These are phyloP conservation scores for Eremothecium coryli DNA, from an alignment of 1,139 yeast genomes.

Conservation along the genomic window DNA sequence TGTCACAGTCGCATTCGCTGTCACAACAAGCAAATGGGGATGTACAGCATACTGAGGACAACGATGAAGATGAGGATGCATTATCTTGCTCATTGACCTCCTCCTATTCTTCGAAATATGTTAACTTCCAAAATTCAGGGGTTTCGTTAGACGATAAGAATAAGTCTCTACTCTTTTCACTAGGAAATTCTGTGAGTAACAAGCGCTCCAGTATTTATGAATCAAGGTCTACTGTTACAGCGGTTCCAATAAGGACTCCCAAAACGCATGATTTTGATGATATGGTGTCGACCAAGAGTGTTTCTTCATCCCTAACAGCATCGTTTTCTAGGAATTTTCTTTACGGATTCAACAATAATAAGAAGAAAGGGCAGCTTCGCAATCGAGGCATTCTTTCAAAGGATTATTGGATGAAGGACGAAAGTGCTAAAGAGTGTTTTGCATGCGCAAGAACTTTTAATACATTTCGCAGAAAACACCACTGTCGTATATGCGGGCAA, in stretches of 20 bases:
- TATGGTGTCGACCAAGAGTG: conserved; percentile 22
- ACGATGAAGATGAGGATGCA: not conserved
- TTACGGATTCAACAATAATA: conserved; percentile 39
- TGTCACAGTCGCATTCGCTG: not conserved
- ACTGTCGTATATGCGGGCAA: conserved; percentile 92
- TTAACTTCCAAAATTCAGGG: conserved; percentile 3
- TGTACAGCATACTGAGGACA: too few species aligned
- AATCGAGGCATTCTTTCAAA: conserved; percentile 41
- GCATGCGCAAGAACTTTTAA: conserved; percentile 67
- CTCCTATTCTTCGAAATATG: not conserved
- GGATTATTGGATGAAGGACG: conserved; percentile 90
- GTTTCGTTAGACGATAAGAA: conserved; percentile 5
- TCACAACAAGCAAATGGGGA: not conserved
- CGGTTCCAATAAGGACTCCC: conserved; percentile 26
- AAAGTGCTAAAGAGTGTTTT: conserved; percentile 73
- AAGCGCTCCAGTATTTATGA: conserved; percentile 30
- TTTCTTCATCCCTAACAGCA: conserved; percentile 34
- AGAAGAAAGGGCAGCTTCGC: conserved; percentile 30
- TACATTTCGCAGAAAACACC: conserved; percentile 81
- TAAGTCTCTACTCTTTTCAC: conserved; percentile 18
- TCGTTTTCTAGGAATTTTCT: conserved; percentile 36
- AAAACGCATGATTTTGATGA: conserved; percentile 19
- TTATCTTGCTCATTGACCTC: conserved; percentile 1
- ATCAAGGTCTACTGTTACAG: conserved; percentile 28
- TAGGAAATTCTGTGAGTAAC: conserved; percentile 19